phyloP scores from a whole-genome alignment of 1,284 basidiomycete species.

The Earliella scabrosa region DNA sequence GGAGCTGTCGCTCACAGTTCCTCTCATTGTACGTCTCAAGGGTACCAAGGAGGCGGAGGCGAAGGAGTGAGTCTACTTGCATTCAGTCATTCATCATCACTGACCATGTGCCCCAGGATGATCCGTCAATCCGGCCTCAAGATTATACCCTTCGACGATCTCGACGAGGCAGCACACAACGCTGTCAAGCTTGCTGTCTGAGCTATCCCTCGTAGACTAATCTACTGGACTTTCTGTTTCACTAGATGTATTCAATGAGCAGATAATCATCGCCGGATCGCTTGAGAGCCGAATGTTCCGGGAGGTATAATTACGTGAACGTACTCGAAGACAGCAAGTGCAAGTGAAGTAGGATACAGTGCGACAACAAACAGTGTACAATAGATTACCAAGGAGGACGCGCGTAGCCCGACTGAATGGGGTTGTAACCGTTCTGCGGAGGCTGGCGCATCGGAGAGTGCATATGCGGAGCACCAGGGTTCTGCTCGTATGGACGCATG shows the following conservation, averaged over 20 bases:
- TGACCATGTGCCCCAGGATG: slow-evolving; percentile 59
- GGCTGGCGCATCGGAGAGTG: slow-evolving; percentile 27
- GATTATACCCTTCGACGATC: slow-evolving; percentile 88
- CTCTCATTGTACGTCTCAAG: slow-evolving; percentile 93
- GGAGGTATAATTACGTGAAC: slow-evolving; percentile 30
- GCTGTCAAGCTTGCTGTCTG: slow-evolving; percentile 75
- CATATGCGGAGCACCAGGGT: slow-evolving; percentile 26
- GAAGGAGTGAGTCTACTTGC: slow-evolving; percentile 71
- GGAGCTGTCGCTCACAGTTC: slow-evolving; percentile 86
- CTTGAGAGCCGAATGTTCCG: slow-evolving; percentile 12
- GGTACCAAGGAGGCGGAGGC: slow-evolving; percentile 97
- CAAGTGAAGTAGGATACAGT: slow-evolving; percentile 23
- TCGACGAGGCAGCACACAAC: slow-evolving; percentile 85
- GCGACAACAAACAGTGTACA: slow-evolving; percentile 23
- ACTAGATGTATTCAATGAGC: slow-evolving; percentile 26
- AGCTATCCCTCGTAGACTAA: slow-evolving; percentile 22
- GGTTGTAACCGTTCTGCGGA: slow-evolving; percentile 26
- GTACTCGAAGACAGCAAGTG: slow-evolving; percentile 34
- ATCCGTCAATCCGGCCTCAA: slow-evolving; percentile 92
- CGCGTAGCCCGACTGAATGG: slow-evolving; percentile 32
- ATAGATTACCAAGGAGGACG: slow-evolving; percentile 46
- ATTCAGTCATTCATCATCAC: neutral
- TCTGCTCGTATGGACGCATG: slow-evolving; percentile 31
- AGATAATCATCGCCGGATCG: slow-evolving; percentile 8
- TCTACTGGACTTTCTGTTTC: slow-evolving; percentile 17